Base-by-base conservation (phyloP, 495 filamentous ascomycete genomes). In the Neurospora terricola region DNA sequence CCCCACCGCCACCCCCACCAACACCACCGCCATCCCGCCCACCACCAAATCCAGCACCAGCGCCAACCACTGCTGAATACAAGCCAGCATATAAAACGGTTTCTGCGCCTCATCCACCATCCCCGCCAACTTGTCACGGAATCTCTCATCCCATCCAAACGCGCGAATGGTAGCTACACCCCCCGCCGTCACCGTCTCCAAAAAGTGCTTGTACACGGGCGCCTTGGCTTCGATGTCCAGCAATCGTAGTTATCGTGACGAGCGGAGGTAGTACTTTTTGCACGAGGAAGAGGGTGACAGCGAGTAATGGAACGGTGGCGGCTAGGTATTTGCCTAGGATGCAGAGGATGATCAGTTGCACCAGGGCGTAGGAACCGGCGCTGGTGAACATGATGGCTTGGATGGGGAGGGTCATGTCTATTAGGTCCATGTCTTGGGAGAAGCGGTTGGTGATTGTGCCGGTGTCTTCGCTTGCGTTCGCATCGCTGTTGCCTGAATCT, bases 181-280 rank as follows among this genome's bases (percentile, higher is more conserved):
- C 3, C 54, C 54, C 12, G 21, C 21, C 69, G 74, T 79, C 16
- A 86, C 77, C 2, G 83, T 82, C 68, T 88, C 87, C 59, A 78
- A 23, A 45, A 88, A 85, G 69, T 83, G 81, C 1, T 83, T 77
- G 73, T 81, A 84, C 3, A 86, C 69, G 0, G 77, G 80, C 4
- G 78, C 75, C 70, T 79, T 82, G 11, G 80, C 77, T 71, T 86
- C 83, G 7, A 86, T 84, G 71, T 90, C 88, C 3, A 91, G 77
- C 1, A 90, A 74, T 23, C 89, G 84, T 4, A 91, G 71, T 73
- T 90, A 89, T 6, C 87, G 84, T 0, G 86, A 88, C 1, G 86
- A 88, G 16, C 86, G 83, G 0, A 90, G 82, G 71, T 91, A 91
- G 77, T 85, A 83, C 10, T 78, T 81, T 81, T 72, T 90, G 88